Conservation (phyloP, 345 rosid species). For the Psidium guajava region DNA sequence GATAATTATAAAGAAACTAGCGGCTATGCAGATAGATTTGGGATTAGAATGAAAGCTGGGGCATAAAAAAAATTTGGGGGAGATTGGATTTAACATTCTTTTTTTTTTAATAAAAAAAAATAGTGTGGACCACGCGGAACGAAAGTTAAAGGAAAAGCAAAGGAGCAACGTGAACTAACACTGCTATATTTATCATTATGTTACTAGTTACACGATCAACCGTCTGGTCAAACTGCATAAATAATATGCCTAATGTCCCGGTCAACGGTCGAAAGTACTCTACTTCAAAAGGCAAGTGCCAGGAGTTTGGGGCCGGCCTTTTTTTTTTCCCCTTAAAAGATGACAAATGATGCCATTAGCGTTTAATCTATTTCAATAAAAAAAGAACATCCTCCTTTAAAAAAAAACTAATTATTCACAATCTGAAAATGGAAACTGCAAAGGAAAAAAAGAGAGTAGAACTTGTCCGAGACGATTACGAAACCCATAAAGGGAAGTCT, state of each 20-base stretch:
- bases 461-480: background rate
- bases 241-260: background rate
- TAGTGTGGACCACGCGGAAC: background rate
- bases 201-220: background rate
- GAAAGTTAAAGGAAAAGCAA: background rate
- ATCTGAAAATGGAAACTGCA: background rate
- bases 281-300: background rate
- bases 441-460: fast-evolving
- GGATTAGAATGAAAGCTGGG: background rate
- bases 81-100: too few species aligned
- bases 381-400: too few species aligned
- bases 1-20: background rate
- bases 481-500: background rate
- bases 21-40: background rate
- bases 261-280: background rate
- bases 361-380: background rate
- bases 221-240: background rate
- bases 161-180: background rate
- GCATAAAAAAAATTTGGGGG: too few species aligned
- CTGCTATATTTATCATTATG: background rate
- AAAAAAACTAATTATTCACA: background rate
- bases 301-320: background rate
- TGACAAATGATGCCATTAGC: background rate
- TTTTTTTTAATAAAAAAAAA: background rate
- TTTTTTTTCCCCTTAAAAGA: background rate